Evolutionary conservation across 164 flowering plant species (phyloP).

Genomic region (Hamamelis virginiana): DNA sequence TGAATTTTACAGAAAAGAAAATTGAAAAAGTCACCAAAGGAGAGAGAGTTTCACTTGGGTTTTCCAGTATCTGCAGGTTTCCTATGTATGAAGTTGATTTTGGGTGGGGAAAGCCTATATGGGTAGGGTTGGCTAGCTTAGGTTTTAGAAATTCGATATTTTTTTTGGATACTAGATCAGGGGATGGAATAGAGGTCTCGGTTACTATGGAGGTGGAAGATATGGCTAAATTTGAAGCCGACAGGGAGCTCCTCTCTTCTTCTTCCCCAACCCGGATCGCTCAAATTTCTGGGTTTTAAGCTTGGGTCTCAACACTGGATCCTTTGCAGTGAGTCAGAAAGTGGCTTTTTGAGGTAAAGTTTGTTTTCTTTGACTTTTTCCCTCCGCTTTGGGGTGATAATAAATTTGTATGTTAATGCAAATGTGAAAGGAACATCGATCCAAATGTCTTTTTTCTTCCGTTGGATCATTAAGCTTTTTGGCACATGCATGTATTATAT

Average conservation of each 20-base stretch:
- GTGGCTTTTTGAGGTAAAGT: too few relatives aligned
- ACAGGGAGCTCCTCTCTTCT: constrained; percentile 14
- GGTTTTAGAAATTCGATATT: constrained; percentile 10
- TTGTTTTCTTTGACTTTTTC: too few relatives aligned
- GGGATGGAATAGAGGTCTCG: constrained; percentile 23
- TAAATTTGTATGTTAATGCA: too few relatives aligned
- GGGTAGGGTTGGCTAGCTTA: constrained; percentile 5
- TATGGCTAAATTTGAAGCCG: constrained; percentile 17
- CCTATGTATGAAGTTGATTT: constrained; percentile 19
- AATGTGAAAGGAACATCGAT: too few relatives aligned
- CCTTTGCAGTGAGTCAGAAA: too few relatives aligned
- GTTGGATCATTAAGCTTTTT: too few relatives aligned
- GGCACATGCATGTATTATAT: too few relatives aligned
- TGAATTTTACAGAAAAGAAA: not conserved
- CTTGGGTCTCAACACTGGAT: too few relatives aligned
- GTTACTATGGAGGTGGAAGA: constrained; percentile 18
- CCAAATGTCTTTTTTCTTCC: too few relatives aligned
- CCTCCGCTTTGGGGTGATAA: too few relatives aligned
- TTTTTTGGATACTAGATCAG: constrained; percentile 15
- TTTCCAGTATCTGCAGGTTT: constrained; percentile 22
- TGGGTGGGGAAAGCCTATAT: constrained; percentile 24
- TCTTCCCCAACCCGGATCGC: not conserved
- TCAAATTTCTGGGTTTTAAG: too few relatives aligned
- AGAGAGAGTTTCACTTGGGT: constrained; percentile 8
- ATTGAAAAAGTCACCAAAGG: not conserved